Evolutionary conservation across 345 rosid species (phyloP).

Genomic region (Bruguiera gymnorhiza): DNA sequence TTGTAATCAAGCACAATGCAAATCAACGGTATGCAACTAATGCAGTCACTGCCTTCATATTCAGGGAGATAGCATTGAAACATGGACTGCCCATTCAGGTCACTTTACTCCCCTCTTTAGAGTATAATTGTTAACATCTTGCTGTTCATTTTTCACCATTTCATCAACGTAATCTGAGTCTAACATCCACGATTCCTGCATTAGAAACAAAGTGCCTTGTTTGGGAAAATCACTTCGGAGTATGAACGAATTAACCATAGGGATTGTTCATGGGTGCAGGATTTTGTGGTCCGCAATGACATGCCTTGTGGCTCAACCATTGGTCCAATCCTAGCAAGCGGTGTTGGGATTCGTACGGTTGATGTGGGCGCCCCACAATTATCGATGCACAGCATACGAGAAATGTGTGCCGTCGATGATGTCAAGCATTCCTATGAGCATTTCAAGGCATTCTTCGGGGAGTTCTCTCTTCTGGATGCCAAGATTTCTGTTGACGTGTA

Average conservation of each 20-base stretch:
- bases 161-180: no score
- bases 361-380: constrained; percentile 97
- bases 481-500: constrained; percentile 56
- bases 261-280: constrained; percentile 40
- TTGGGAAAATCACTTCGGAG: not conserved
- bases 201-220: no score
- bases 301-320: constrained; percentile 94
- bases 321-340: constrained; percentile 93
- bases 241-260: constrained; percentile 8
- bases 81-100: constrained; percentile 86
- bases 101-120: not conserved
- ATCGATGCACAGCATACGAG: constrained; percentile 96
- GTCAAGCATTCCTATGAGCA: constrained; percentile 74
- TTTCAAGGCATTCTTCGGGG: constrained; percentile 85
- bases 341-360: constrained; percentile 88
- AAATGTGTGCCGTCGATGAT: constrained; percentile 91
- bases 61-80: constrained; percentile 73
- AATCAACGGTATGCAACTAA: constrained; percentile 97
- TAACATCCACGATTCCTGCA: no score
- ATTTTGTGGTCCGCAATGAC: constrained; percentile 95
- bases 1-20: constrained; percentile 92
- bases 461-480: constrained; percentile 59
- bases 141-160: not conserved
- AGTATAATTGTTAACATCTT: not conserved
- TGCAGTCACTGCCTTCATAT: constrained; percentile 77